A percentile compares a stretch with the other conserved stretches of the same genome.
These are phyloP conservation scores for Lepiota venenata DNA, from an alignment of 768 basidiomycete species.

Conservation along the genomic window DNA sequence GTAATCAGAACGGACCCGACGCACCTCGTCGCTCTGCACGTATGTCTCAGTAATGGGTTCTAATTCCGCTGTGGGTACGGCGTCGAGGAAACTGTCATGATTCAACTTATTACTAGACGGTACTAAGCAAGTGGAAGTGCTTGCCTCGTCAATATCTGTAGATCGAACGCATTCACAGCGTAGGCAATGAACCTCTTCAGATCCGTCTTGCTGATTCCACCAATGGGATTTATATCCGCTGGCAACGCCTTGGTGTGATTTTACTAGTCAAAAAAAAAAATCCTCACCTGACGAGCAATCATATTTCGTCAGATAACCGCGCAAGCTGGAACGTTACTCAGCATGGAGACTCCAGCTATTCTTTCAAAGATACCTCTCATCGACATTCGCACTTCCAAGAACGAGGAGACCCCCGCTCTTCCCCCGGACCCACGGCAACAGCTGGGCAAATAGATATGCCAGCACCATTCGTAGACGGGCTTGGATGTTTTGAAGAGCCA, in stretches of 20 bases:
- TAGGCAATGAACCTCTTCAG: constrained; percentile 93
- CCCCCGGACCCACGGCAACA: constrained; percentile 89
- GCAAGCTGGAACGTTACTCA: constrained; percentile 51
- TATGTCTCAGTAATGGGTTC: constrained; percentile 95
- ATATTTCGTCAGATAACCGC: constrained; percentile 97
- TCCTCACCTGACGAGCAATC: constrained; percentile 84
- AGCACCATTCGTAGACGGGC: constrained; percentile 94
- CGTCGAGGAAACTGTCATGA: constrained; percentile 73
- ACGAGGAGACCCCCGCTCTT: constrained; percentile 85
- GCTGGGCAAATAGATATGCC: constrained; percentile 92
- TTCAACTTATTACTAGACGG: neutral
- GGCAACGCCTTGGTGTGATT: constrained; percentile 7
- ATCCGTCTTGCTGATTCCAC: constrained; percentile 97
- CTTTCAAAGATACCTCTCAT: constrained; percentile 68
- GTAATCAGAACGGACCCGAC: constrained; percentile 10
- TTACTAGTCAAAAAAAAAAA: neutral
- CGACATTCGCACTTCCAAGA: constrained; percentile 97
- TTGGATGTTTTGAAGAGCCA: constrained; percentile 98
- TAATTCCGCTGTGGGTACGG: constrained; percentile 92
- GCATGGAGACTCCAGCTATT: neutral
- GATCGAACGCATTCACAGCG: constrained; percentile 71
- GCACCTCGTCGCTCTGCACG: constrained; percentile 92
- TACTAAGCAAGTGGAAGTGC: constrained; percentile 6
- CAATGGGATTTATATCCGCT: constrained; percentile 99
- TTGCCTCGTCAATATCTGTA: constrained; percentile 81